phyloP scores from a whole-genome alignment of 2,329 filamentous ascomycete species.

The Fusarium verrucosum region DNA sequence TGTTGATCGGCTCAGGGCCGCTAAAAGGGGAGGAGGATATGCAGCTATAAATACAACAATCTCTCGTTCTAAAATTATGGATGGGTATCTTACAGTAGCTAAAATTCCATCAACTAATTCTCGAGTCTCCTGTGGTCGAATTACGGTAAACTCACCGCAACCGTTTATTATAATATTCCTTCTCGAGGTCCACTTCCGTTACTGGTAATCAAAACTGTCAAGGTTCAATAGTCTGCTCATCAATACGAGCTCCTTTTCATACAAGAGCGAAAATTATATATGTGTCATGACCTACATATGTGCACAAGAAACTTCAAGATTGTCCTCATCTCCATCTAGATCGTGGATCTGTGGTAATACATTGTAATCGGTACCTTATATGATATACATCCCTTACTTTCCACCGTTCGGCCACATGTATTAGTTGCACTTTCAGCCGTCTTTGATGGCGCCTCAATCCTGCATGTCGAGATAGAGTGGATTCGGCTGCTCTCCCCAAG shows the following conservation, averaged over 20 bases:
- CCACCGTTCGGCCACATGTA: background rate
- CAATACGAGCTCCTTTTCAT: background rate
- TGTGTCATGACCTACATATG: background rate
- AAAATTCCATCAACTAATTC: constrained; percentile 15
- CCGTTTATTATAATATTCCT: constrained; percentile 1
- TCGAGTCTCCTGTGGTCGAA: constrained; percentile 11
- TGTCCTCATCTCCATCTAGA: background rate
- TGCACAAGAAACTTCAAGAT: background rate
- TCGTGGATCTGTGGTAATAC: constrained; percentile 1
- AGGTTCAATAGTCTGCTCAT: background rate
- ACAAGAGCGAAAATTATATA: constrained; percentile 15
- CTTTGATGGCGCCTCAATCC: constrained; percentile 15
- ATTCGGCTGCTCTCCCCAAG: background rate
- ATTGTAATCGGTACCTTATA: background rate
- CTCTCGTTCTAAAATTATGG: constrained; percentile 21
- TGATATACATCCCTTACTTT: constrained; percentile 11
- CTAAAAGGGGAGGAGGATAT: constrained; percentile 26
- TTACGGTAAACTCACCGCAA: constrained; percentile 4
- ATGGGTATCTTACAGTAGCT: background rate
- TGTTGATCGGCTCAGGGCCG: constrained; percentile 19
- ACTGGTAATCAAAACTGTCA: background rate
- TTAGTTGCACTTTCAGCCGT: background rate
- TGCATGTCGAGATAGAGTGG: constrained; percentile 22
- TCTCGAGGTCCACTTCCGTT: constrained; percentile 4
- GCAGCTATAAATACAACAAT: constrained; percentile 28